Percentiles rank a stretch among this genome's conserved stretches.
phyloP scores from a whole-genome alignment of 106 monocot species.

The Dendrobium nobile region DNA sequence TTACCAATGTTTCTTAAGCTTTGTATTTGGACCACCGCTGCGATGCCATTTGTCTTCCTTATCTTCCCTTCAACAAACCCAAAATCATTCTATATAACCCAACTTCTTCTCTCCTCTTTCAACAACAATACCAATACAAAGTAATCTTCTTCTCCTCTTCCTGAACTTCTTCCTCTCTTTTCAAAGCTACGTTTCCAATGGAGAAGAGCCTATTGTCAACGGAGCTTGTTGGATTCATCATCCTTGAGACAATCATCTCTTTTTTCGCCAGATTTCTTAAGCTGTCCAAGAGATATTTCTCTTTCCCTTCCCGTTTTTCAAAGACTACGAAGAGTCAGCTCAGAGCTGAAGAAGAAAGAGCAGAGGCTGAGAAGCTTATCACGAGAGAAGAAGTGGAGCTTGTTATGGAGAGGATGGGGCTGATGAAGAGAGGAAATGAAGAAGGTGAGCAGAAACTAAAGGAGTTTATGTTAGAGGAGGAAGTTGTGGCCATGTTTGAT shows the following conservation, averaged over 20 bases:
- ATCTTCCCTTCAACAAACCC: background rate
- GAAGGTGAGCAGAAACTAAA: background rate
- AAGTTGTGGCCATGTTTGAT: slow-evolving; percentile 41
- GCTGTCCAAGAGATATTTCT: slow-evolving; percentile 9
- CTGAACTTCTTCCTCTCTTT: background rate
- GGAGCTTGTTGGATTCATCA: background rate
- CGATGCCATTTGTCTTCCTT: background rate
- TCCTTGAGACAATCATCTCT: slow-evolving; percentile 14
- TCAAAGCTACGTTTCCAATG: background rate
- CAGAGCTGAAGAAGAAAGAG: background rate
- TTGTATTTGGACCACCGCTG: background rate
- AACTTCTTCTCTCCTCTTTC: background rate
- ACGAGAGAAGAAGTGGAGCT: slow-evolving; percentile 33
- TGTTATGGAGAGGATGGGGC: slow-evolving; percentile 39
- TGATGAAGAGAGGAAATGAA: background rate
- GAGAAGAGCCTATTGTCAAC: slow-evolving; percentile 4
- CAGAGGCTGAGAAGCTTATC: slow-evolving; percentile 6
- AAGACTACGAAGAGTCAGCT: background rate
- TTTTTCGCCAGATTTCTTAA: slow-evolving; percentile 19
- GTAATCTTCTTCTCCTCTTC: background rate
- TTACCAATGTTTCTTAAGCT: background rate
- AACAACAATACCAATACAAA: background rate
- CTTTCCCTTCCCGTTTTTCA: background rate
- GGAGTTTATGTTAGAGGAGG: slow-evolving; percentile 26
- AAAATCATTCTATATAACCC: background rate